A percentile compares a stretch with the other conserved stretches of the same genome.
Evolutionary conservation across 495 filamentous ascomycete species (phyloP).

Genomic region (Penicillium subrubescens): DNA sequence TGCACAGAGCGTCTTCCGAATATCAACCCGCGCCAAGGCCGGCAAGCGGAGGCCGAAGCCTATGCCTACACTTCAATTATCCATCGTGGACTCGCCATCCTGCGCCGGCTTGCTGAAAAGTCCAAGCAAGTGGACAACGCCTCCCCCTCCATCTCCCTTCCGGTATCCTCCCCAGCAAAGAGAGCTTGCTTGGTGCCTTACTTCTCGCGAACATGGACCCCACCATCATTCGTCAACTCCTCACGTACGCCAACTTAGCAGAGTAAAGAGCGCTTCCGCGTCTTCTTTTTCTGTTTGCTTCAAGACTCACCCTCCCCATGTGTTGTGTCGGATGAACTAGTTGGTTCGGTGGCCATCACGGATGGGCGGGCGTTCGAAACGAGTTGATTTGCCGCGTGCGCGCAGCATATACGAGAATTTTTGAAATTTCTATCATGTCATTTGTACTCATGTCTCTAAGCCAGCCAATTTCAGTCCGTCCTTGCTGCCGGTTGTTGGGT

Average conservation of each 20-base stretch:
- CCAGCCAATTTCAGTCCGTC: slow-evolving; percentile 8
- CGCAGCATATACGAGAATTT: slow-evolving; percentile 28
- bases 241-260: slow-evolving; percentile 69
- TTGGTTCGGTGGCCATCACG: not conserved
- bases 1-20: slow-evolving; percentile 58
- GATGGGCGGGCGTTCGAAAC: slow-evolving; percentile 1
- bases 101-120: slow-evolving; percentile 72
- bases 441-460: slow-evolving; percentile 37
- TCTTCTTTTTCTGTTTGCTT: slow-evolving; percentile 11
- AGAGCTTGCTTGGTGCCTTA: slow-evolving; percentile 69
- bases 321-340: not conserved
- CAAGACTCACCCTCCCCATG: not conserved
- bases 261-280: slow-evolving; percentile 30
- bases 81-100: slow-evolving; percentile 67
- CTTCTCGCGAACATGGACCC: slow-evolving; percentile 61
- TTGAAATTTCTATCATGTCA: slow-evolving; percentile 33
- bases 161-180: slow-evolving; percentile 66
- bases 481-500: not conserved
- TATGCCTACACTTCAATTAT: slow-evolving; percentile 60
- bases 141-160: slow-evolving; percentile 54
- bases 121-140: slow-evolving; percentile 61
- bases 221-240: slow-evolving; percentile 69
- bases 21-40: slow-evolving; percentile 38
- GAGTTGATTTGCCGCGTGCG: slow-evolving; percentile 12
- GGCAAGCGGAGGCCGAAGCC: slow-evolving; percentile 45